Conservation (phyloP, 1,284 basidiomycete genomes). For the Lentinus polychrous region DNA sequence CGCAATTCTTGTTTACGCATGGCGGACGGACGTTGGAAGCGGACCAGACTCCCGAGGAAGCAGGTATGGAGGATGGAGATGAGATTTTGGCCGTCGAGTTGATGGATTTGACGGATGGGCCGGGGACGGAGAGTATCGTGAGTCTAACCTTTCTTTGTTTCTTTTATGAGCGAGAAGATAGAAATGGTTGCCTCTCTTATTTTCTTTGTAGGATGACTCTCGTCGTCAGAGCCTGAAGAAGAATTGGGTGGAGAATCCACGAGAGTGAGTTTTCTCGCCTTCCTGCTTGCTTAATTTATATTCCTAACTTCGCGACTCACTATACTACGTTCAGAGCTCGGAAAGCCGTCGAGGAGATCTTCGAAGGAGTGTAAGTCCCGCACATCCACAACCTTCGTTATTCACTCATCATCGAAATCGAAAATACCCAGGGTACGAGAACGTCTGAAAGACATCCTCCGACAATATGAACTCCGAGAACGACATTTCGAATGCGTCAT, state of each 20-base stretch:
- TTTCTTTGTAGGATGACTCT: slow-evolving; percentile 48
- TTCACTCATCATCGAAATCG: slow-evolving; percentile 1
- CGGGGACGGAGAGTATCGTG: slow-evolving; percentile 55
- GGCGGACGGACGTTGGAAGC: slow-evolving; percentile 67
- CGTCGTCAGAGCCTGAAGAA: slow-evolving; percentile 64
- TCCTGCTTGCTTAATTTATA: neutral
- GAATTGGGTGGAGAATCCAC: slow-evolving; percentile 66
- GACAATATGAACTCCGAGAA: slow-evolving; percentile 80
- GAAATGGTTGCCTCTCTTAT: neutral
- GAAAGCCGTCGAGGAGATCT: slow-evolving; percentile 69
- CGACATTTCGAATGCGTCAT: slow-evolving; percentile 84
- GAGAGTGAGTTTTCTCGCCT: slow-evolving; percentile 47
- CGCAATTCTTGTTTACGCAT: slow-evolving; percentile 76
- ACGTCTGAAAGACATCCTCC: slow-evolving; percentile 74
- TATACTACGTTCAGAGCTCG: slow-evolving; percentile 43
- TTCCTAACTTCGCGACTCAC: slow-evolving; percentile 7
- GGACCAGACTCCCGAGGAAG: slow-evolving; percentile 77
- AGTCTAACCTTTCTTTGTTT: slow-evolving; percentile 21
- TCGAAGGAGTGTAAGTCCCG: slow-evolving; percentile 65
- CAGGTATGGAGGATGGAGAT: slow-evolving; percentile 76
- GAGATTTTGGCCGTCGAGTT: slow-evolving; percentile 80
- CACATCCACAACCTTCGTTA: neutral
- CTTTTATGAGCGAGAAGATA: neutral
- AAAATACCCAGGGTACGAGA: slow-evolving; percentile 54
- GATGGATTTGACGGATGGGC: slow-evolving; percentile 74